A percentile compares a stretch with the other conserved stretches of the same genome.
Conservation (phyloP, 1,284 basidiomycete genomes). For the Cutaneotrichosporon arboriforme region DNA sequence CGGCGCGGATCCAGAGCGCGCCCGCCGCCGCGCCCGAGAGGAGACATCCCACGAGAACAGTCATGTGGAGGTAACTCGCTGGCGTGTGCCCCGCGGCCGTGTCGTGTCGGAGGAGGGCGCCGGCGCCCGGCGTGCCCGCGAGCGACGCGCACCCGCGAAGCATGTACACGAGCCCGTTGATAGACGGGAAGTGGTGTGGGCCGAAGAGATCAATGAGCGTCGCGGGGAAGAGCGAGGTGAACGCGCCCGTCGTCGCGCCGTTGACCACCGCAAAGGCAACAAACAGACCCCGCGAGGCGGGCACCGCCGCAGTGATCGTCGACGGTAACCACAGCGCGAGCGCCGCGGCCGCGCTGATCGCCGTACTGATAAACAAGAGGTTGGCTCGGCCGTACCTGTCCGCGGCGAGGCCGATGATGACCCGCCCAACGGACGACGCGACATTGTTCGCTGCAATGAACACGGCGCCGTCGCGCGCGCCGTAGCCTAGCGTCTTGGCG, state of each 20-base stretch:
- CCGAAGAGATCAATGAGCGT: conserved; percentile 30
- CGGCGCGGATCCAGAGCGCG: conserved; percentile 9
- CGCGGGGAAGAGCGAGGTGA: conserved; percentile 31
- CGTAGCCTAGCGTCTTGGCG: conserved; percentile 21
- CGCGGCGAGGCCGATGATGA: conserved; percentile 36
- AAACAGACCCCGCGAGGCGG: conserved; percentile 19
- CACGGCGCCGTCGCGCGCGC: conserved; percentile 18
- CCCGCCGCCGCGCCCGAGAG: conserved; percentile 9
- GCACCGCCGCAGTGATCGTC: conserved; percentile 2
- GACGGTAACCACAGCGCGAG: conserved; percentile 30
- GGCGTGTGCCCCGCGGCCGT: not conserved
- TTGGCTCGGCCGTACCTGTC: conserved; percentile 39
- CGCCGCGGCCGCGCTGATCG: conserved; percentile 25
- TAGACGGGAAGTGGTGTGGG: conserved; percentile 23
- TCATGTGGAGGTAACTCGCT: conserved; percentile 1
- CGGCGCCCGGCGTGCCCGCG: conserved; percentile 25
- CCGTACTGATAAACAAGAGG: conserved; percentile 31
- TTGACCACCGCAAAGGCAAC: conserved; percentile 25
- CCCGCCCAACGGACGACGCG: conserved; percentile 33
- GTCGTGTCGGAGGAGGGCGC: conserved; percentile 12
- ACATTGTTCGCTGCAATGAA: conserved; percentile 30
- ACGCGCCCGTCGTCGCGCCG: conserved; percentile 22
- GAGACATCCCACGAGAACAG: conserved; percentile 9
- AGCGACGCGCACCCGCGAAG: conserved; percentile 24
- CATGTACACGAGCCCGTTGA: conserved; percentile 31